These are phyloP conservation scores for Ceratocystis harringtonii DNA, from an alignment of 2,329 filamentous ascomycete genomes.

Conservation along the genomic window DNA sequence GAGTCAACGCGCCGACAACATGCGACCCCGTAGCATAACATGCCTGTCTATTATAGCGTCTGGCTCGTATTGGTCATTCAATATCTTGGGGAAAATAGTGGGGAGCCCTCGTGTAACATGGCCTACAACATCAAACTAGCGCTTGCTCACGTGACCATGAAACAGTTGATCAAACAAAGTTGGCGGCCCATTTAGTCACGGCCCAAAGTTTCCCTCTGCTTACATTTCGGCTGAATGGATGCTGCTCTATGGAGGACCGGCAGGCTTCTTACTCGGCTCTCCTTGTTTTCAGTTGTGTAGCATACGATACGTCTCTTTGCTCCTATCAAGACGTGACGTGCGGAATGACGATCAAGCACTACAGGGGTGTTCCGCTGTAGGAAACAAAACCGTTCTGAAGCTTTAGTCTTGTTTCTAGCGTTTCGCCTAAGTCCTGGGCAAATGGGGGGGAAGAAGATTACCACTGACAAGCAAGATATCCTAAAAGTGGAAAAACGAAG, in stretches of 20 bases:
- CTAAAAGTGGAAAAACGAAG: background rate
- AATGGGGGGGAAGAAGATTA: no score
- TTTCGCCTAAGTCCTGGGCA: background rate
- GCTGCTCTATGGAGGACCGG: background rate
- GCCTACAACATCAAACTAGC: background rate
- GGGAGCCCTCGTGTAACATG: background rate
- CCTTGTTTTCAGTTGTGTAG: background rate
- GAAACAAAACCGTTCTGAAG: background rate
- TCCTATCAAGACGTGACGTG: background rate
- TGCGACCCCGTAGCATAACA: no score
- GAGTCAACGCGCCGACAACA: no score
- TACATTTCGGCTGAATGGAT: background rate
- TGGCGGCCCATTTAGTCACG: background rate
- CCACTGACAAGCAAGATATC: no score
- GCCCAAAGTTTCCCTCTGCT: background rate
- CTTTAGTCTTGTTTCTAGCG: background rate
- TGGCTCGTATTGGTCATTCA: no score
- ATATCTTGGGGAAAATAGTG: background rate
- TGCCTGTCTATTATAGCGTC: no score
- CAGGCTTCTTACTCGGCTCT: background rate
- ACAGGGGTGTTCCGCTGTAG: background rate
- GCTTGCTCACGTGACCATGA: background rate
- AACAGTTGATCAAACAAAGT: conserved; percentile 1
- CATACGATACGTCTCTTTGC: background rate
- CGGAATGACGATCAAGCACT: conserved; percentile 5